A percentile compares a stretch with the other conserved stretches of the same genome.
Conservation (phyloP, 305 asterid genomes). For the Fraxinus floribunda region DNA sequence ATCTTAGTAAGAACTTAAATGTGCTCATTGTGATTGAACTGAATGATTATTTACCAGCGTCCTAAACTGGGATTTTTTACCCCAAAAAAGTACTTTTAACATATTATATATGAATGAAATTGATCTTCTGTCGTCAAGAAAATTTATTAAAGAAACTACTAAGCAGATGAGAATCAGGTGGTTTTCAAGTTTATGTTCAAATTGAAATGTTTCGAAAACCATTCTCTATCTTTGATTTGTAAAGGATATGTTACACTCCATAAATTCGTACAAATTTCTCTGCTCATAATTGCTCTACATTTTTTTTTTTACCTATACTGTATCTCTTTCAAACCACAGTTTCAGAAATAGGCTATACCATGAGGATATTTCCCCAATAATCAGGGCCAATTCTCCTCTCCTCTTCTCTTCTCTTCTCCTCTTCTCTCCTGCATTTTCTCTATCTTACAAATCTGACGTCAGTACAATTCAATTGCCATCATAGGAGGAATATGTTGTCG, state of each 20-base stretch:
- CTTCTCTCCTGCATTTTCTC: neutral
- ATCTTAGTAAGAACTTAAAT: neutral
- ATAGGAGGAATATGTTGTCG: constrained; percentile 21
- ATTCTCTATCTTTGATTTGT: neutral
- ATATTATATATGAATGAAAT: neutral
- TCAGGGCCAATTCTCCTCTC: neutral
- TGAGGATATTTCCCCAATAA: neutral
- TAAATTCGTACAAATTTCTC: neutral
- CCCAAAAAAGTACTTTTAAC: neutral
- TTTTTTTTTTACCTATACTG: neutral
- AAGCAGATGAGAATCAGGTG: too few relatives aligned
- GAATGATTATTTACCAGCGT: neutral
- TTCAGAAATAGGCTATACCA: neutral
- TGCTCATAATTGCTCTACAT: neutral
- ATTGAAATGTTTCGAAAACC: neutral
- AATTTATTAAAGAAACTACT: neutral
- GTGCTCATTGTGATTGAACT: neutral
- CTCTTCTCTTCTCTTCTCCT: neutral
- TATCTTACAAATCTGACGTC: neutral
- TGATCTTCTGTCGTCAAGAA: neutral
- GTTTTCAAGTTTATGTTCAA: too few relatives aligned
- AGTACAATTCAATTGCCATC: constrained; percentile 2
- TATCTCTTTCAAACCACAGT: neutral
- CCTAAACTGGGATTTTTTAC: too few relatives aligned
- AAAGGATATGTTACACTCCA: neutral